A percentile compares a stretch with the other conserved stretches of the same genome.
Conservation (phyloP, 306 rosid genomes). For the Mimosa pudica region DNA sequence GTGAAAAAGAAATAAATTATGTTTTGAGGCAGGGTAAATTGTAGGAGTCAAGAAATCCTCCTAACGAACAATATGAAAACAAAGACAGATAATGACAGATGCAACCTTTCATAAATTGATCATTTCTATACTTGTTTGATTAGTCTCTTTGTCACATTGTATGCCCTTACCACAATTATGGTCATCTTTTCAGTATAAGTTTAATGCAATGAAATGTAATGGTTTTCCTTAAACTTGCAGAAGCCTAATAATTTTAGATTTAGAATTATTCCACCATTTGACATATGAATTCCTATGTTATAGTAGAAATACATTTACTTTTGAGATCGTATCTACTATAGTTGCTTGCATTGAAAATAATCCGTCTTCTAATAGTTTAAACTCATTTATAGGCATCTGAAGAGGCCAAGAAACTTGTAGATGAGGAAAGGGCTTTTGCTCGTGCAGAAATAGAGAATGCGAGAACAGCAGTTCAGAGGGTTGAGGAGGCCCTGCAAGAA, state of each 20-base stretch:
- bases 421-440: conserved; percentile 94
- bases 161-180: neutral
- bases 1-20: neutral
- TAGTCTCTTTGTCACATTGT: neutral
- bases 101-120: neutral
- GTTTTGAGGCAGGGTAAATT: conserved; percentile 1
- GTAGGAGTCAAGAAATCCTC: neutral
- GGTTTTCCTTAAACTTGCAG: neutral
- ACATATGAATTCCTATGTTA: neutral
- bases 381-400: conserved; percentile 75
- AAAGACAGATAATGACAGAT: neutral
- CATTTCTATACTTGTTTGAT: neutral
- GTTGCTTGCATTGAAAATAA: neutral
- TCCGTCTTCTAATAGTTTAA: conserved; percentile 31
- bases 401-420: conserved; percentile 88
- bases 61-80: neutral
- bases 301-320: neutral
- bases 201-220: neutral
- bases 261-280: neutral
- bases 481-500: conserved; percentile 84
- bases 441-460: conserved; percentile 93
- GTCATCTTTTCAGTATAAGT: neutral
- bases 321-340: conserved; percentile 14
- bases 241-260: neutral
- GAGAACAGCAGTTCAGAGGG: conserved; percentile 89